A percentile compares a stretch with the other conserved stretches of the same genome.
Conservation (phyloP, 2,329 filamentous ascomycete genomes). For the Diaporthe sp. region DNA sequence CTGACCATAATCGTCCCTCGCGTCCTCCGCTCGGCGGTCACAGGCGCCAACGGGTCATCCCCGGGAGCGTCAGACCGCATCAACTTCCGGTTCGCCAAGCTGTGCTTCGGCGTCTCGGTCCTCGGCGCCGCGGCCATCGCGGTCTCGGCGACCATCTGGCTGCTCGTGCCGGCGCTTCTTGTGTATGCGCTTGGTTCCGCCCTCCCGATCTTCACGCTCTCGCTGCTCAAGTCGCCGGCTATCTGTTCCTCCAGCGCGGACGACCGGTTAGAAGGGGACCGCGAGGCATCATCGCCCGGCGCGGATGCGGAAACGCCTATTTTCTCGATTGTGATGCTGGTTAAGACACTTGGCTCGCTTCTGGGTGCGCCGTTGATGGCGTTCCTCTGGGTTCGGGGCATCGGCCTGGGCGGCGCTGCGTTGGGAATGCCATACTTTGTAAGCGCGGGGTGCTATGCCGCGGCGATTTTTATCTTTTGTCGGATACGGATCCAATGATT, state of each 20-base stretch:
- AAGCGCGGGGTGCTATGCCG: constrained; percentile 55
- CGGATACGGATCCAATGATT: constrained; percentile 23
- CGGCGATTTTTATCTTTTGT: constrained; percentile 51
- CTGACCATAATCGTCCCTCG: constrained; percentile 58
- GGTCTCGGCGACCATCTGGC: constrained; percentile 53
- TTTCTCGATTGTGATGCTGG: constrained; percentile 66
- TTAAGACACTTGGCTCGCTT: constrained; percentile 62
- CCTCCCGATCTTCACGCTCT: constrained; percentile 63
- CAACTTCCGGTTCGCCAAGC: constrained; percentile 52
- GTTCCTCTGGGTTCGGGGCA: constrained; percentile 60
- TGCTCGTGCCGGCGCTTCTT: constrained; percentile 58
- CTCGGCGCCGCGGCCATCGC: constrained; percentile 60
- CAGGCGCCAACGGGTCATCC: constrained; percentile 41
- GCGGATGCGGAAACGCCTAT: constrained; percentile 55
- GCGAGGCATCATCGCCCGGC: constrained; percentile 14
- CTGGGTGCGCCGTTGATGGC: constrained; percentile 63
- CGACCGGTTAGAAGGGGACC: constrained; percentile 32
- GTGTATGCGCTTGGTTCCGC: constrained; percentile 64
- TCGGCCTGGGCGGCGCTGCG: constrained; percentile 52
- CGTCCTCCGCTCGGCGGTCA: constrained; percentile 47
- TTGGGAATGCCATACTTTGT: constrained; percentile 57
- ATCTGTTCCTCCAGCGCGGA: constrained; percentile 47
- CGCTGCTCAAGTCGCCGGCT: constrained; percentile 60
- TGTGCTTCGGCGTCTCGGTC: constrained; percentile 55
- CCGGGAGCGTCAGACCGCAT: constrained; percentile 45